Percentiles rank a stretch among this genome's conserved stretches.
Conservation (phyloP, 129 eudicot species). For the Chrysanthemum seticuspe region DNA sequence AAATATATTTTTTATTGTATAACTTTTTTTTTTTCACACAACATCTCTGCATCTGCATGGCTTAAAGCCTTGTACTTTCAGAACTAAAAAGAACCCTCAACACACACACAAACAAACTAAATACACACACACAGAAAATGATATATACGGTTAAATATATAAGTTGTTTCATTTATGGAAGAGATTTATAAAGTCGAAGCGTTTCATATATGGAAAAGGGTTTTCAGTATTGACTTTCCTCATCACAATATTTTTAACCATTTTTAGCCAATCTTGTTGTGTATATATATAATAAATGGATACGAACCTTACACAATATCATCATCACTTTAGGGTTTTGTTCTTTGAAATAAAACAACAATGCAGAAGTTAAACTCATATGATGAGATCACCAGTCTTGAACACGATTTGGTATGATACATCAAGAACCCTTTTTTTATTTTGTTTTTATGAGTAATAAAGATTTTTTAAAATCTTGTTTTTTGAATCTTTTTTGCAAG, state of each 20-base stretch:
- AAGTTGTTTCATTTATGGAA: conserved; percentile 18
- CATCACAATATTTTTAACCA: conserved; percentile 21
- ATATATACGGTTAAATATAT: not conserved
- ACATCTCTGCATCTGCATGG: conserved; percentile 43
- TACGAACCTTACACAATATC: conserved; percentile 8
- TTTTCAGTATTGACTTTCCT: conserved; percentile 20
- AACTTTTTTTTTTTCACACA: no score
- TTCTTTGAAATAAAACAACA: conserved; percentile 26
- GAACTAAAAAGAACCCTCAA: conserved; percentile 32
- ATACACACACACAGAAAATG: not conserved
- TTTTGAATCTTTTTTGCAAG: conserved; percentile 2
- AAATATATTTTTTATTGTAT: no score
- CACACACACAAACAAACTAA: not conserved
- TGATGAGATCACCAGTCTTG: conserved; percentile 49
- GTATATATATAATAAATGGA: conserved; percentile 23
- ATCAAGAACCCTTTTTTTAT: conserved; percentile 6
- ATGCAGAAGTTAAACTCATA: conserved; percentile 53
- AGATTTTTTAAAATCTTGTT: conserved; percentile 5
- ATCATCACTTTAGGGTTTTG: conserved; percentile 21
- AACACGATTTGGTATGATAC: conserved; percentile 49
- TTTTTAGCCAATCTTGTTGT: not conserved
- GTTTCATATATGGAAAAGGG: conserved; percentile 26
- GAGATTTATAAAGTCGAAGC: conserved; percentile 12
- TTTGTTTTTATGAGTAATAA: not conserved
- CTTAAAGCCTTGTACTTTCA: conserved; percentile 27